phyloP scores from a whole-genome alignment of 2,329 filamentous ascomycete species.

The Pseudofabraea citricarpa region DNA sequence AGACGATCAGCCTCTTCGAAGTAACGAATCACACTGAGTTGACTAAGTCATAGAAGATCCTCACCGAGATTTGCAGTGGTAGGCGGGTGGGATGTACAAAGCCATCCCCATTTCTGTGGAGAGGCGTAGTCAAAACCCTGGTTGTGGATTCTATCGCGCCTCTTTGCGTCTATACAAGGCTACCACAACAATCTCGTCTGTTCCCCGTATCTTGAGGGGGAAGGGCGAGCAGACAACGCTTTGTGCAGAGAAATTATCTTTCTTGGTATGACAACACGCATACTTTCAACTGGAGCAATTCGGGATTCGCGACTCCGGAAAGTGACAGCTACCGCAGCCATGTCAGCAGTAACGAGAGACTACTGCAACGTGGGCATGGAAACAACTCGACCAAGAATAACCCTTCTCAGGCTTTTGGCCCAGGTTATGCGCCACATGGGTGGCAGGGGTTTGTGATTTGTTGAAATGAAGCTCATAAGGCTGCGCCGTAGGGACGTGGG shows the following conservation, averaged over 20 bases:
- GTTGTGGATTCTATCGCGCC: neutral
- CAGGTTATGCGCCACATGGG: too few species aligned
- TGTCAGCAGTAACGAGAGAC: too few species aligned
- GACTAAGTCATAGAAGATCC: neutral
- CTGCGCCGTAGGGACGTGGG: neutral
- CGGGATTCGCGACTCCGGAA: too few species aligned
- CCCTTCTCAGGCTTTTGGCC: too few species aligned
- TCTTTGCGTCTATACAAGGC: neutral
- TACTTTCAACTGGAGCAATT: too few species aligned
- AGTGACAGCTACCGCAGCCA: too few species aligned
- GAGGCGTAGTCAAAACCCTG: neutral
- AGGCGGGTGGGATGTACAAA: neutral
- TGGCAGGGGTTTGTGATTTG: neutral
- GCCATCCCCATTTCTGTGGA: neutral
- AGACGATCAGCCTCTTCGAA: neutral
- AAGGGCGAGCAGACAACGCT: too few species aligned
- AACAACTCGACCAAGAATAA: too few species aligned
- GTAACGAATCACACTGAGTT: neutral
- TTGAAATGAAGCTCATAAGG: conserved; percentile 3
- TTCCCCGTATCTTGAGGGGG: neutral
- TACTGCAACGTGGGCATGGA: too few species aligned
- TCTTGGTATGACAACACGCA: too few species aligned
- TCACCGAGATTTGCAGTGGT: neutral
- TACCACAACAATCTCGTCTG: neutral
- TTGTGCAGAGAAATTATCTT: too few species aligned